Conservation (phyloP, 1,284 basidiomycete species). For the Heterobasidion annosum region DNA sequence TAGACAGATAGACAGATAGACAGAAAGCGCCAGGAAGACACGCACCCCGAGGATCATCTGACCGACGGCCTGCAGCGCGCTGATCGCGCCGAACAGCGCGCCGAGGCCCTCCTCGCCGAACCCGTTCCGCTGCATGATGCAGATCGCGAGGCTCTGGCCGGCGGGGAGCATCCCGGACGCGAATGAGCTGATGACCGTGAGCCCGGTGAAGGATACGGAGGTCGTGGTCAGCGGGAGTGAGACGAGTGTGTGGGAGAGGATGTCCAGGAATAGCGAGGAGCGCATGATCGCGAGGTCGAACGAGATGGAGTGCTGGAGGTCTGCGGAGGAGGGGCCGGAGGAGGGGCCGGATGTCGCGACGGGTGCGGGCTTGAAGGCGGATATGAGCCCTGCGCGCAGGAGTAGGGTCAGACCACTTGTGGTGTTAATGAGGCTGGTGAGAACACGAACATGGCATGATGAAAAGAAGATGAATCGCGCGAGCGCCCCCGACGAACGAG, state of each 20-base stretch:
- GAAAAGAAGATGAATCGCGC: slow-evolving; percentile 44
- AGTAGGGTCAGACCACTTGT: slow-evolving; percentile 7
- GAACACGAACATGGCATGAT: slow-evolving; percentile 42
- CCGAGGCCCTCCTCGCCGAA: slow-evolving; percentile 19
- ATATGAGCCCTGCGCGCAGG: slow-evolving; percentile 28
- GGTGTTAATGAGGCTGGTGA: not conserved
- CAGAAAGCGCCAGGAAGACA: slow-evolving; percentile 9
- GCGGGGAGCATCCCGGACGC: slow-evolving; percentile 58
- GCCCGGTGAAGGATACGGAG: slow-evolving; percentile 45
- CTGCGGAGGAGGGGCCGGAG: slow-evolving; percentile 34
- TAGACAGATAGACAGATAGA: not conserved
- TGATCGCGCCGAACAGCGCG: slow-evolving; percentile 57
- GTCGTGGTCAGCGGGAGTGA: slow-evolving; percentile 34
- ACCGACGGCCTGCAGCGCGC: slow-evolving; percentile 55
- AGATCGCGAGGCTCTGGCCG: slow-evolving; percentile 61
- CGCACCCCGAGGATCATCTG: slow-evolving; percentile 63
- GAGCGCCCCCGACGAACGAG: slow-evolving; percentile 37
- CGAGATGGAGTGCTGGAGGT: slow-evolving; percentile 51
- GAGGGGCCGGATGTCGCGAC: slow-evolving; percentile 8
- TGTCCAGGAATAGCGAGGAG: slow-evolving; percentile 54
- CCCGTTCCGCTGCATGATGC: slow-evolving; percentile 48
- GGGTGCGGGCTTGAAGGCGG: slow-evolving; percentile 33
- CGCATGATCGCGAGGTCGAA: slow-evolving; percentile 61
- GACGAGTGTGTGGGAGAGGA: slow-evolving; percentile 54
- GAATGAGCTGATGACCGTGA: slow-evolving; percentile 47